Evolutionary conservation across 352 stramenopile species (phyloP).

Genomic region (Phytopythium montanum): DNA sequence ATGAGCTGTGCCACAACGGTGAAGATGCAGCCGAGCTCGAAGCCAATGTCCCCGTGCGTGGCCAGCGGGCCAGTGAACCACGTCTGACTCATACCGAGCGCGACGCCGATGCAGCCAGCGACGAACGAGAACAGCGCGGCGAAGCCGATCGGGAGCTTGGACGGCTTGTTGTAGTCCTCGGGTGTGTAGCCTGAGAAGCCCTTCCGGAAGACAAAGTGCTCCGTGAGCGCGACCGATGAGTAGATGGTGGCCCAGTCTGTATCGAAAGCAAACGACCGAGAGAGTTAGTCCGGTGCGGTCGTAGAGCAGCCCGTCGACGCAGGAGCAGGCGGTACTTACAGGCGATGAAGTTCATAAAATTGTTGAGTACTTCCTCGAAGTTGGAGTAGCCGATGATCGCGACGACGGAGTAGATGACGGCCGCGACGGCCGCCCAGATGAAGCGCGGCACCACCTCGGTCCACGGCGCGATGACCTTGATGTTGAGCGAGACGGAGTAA

Average conservation of each 20-base stretch:
- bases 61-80: constrained; percentile 31
- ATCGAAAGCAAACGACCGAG: background rate
- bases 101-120: constrained; percentile 19
- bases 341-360: constrained; percentile 50
- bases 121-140: constrained; percentile 34
- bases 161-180: constrained; percentile 28
- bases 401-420: constrained; percentile 26
- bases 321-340: constrained; percentile 6
- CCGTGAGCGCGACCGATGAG: constrained; percentile 21
- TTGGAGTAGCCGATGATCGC: constrained; percentile 32
- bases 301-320: no score
- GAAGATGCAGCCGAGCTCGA: constrained; percentile 32
- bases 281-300: no score
- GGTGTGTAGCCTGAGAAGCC: constrained; percentile 33
- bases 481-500: constrained; percentile 37
- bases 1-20: constrained; percentile 23
- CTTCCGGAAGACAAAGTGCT: constrained; percentile 32
- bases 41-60: constrained; percentile 21
- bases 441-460: constrained; percentile 22
- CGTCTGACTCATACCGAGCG: constrained; percentile 38
- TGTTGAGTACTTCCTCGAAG: constrained; percentile 39
- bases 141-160: constrained; percentile 29
- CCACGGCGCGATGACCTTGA: constrained; percentile 37
- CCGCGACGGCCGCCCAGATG: constrained; percentile 29
- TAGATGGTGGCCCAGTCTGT: constrained; percentile 32